A percentile compares a stretch with the other conserved stretches of the same genome.
Conservation (phyloP, 805 yeast genomes). For the Brettanomyces naardenensis region DNA sequence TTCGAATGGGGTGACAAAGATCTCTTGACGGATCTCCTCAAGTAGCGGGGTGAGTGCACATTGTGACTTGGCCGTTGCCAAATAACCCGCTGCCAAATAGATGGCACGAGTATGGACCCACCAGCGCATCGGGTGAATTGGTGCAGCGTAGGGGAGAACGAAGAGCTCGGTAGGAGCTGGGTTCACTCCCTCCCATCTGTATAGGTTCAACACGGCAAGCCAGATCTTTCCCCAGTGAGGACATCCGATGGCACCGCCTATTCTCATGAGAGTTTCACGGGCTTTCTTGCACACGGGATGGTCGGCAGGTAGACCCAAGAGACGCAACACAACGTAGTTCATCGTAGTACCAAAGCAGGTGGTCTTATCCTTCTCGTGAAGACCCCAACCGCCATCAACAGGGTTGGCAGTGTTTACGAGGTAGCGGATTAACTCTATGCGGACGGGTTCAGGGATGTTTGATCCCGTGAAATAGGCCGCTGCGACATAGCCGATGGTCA, state of each 20-base stretch:
- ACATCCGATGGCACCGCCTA: conserved; percentile 84
- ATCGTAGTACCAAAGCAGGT: conserved; percentile 93
- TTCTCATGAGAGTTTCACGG: conserved; percentile 50
- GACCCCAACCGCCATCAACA: conserved; percentile 99
- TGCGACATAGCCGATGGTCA: conserved; percentile 83
- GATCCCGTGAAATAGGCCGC: conserved; percentile 63
- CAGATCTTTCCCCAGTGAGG: conserved; percentile 99
- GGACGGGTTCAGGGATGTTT: conserved; percentile 58
- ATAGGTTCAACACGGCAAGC: conserved; percentile 72
- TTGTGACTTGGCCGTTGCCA: conserved; percentile 47
- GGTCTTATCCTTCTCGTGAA: conserved; percentile 85
- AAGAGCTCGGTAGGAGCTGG: conserved; percentile 97
- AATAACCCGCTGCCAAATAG: conserved; percentile 78
- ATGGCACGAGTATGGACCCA: conserved; percentile 98
- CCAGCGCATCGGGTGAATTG: conserved; percentile 94
- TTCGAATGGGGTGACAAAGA: conserved; percentile 61
- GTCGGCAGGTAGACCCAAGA: conserved; percentile 64
- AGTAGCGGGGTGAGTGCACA: conserved; percentile 62
- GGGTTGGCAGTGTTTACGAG: conserved; percentile 91
- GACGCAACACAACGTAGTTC: conserved; percentile 74
- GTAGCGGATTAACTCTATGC: conserved; percentile 71
- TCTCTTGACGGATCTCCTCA: conserved; percentile 61
- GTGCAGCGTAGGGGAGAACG: conserved; percentile 72
- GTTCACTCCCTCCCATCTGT: conserved; percentile 94
- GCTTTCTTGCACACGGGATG: conserved; percentile 80